These are phyloP conservation scores for Ceratobasidium sp. DNA, from an alignment of 1,284 basidiomycete species.

Conservation along the genomic window DNA sequence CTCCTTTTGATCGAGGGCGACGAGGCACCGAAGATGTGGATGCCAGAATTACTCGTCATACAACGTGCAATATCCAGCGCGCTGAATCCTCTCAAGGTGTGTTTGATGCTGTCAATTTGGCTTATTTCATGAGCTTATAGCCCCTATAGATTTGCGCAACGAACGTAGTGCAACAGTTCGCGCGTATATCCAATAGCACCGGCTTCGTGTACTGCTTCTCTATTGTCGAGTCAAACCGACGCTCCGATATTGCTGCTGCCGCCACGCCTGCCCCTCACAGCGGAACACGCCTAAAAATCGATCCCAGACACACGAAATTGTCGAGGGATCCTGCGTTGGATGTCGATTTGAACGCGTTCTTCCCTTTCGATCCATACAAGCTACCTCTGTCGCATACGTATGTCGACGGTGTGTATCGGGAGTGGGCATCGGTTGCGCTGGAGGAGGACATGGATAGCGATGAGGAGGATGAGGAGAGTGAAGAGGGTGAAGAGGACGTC, in stretches of 20 bases:
- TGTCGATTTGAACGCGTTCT: constrained; percentile 89
- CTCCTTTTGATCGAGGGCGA: constrained; percentile 47
- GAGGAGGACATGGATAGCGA: constrained; percentile 75
- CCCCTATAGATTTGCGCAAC: constrained; percentile 80
- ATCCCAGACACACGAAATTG: constrained; percentile 32
- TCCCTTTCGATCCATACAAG: constrained; percentile 98
- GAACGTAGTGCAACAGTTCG: constrained; percentile 93
- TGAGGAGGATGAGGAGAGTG: constrained; percentile 60
- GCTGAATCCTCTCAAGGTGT: constrained; percentile 90
- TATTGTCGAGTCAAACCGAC: constrained; percentile 87
- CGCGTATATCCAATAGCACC: constrained; percentile 90
- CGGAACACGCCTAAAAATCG: constrained; percentile 38
- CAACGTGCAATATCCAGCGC: constrained; percentile 84
- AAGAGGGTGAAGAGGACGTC: constrained; percentile 56
- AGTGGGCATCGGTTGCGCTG: constrained; percentile 80
- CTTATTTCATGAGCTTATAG: constrained; percentile 6
- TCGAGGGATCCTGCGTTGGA: constrained; percentile 48
- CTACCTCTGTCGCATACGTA: constrained; percentile 78
- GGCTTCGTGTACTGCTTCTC: constrained; percentile 96
- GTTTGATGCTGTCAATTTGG: constrained; percentile 46
- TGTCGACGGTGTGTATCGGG: constrained; percentile 76
- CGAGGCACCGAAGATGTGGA: constrained; percentile 72
- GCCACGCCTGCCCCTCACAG: constrained; percentile 18
- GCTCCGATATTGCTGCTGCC: constrained; percentile 52
- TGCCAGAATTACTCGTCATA: constrained; percentile 80